Conservation (phyloP, 192 early-diverging fungal genomes). For the Pilaira anomala region DNA sequence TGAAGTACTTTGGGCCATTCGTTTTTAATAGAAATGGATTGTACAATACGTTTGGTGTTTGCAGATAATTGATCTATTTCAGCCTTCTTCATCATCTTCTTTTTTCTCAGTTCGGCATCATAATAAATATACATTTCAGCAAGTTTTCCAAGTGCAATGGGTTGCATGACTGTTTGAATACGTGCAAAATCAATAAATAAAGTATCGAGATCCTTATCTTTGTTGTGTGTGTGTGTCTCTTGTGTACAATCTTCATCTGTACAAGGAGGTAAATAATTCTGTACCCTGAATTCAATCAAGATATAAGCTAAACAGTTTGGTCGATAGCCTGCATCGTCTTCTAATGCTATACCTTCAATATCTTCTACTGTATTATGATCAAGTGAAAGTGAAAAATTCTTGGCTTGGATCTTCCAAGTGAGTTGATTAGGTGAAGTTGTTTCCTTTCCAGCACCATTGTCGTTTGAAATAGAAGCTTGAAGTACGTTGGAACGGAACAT, state of each 20-base stretch:
- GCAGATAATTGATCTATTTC: slow-evolving; percentile 58
- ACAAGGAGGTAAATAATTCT: slow-evolving; percentile 45
- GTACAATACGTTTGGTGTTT: slow-evolving; percentile 64
- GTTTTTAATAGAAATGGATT: slow-evolving; percentile 47
- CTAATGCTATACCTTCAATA: slow-evolving; percentile 14
- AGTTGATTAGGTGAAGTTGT: not conserved
- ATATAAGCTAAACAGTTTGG: slow-evolving; percentile 61
- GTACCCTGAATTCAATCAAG: slow-evolving; percentile 56
- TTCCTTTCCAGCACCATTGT: not conserved
- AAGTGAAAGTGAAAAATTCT: slow-evolving; percentile 57
- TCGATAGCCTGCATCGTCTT: slow-evolving; percentile 39
- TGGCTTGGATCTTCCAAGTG: slow-evolving; percentile 51
- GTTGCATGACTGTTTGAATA: slow-evolving; percentile 71
- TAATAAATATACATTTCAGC: slow-evolving; percentile 67
- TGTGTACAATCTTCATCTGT: not conserved
- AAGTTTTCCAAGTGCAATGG: slow-evolving; percentile 60
- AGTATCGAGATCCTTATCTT: slow-evolving; percentile 28
- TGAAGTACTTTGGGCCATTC: slow-evolving; percentile 33
- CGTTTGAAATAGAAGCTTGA: slow-evolving; percentile 59
- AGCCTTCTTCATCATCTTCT: slow-evolving; percentile 50
- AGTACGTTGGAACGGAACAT: slow-evolving; percentile 62
- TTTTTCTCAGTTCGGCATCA: slow-evolving; percentile 58
- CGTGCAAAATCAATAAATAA: slow-evolving; percentile 56
- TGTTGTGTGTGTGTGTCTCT: not conserved
- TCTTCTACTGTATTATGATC: slow-evolving; percentile 41